Base-by-base conservation (phyloP, 257 asterid genomes). In the Parsonsia alboflavescens region DNA sequence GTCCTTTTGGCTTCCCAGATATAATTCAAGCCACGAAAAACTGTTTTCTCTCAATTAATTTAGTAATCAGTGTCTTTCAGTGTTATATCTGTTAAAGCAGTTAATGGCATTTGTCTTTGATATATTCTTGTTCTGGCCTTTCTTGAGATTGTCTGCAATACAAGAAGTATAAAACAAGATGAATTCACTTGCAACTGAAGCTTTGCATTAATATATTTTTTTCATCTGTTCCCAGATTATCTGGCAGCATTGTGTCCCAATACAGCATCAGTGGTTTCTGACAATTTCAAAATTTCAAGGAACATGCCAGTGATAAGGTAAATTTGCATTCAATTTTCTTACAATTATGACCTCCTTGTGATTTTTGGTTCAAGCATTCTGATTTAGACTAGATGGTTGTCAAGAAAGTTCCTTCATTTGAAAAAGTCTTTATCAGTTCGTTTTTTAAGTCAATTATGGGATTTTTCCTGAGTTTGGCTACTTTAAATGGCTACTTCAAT, bases 281-380 rank as follows among this genome's bases (percentile, higher is more conserved):
- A 75, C 58, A 76, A 79, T 72, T 44, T 68, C 76, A 44, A 57
- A 28, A 75, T 75, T 79, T 68, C 73, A 59, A 73, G 70, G 22
- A 75, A 77, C 73, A 80, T 77, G 79, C 54, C 57, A 66, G 77
- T 68, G 44, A 71, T 78, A 48, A 88, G 98, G 97, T 89, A 87
- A 73, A 36, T 69, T 59, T 58, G 59, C 67, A 68, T 75, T n/a
- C 42, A 33, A 19, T 2, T 58, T 19, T 48, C 39, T 30, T 70
- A 6, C 4, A 10, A 26, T 4, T 17, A 44, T 44, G 41, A n/a
- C n/a, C 15, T 33, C 21, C 30, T 66, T 54, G 21, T 21, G 21
- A 41, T 4, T 30, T 16, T 24, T 46, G 48, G 41, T 58, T 64
- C 0, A 72, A 56, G 52, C 61, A 41, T 72, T 48, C 39, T 56